Evolutionary conservation across 1,284 basidiomycete species (phyloP).

Genomic region (Cerrena zonata): DNA sequence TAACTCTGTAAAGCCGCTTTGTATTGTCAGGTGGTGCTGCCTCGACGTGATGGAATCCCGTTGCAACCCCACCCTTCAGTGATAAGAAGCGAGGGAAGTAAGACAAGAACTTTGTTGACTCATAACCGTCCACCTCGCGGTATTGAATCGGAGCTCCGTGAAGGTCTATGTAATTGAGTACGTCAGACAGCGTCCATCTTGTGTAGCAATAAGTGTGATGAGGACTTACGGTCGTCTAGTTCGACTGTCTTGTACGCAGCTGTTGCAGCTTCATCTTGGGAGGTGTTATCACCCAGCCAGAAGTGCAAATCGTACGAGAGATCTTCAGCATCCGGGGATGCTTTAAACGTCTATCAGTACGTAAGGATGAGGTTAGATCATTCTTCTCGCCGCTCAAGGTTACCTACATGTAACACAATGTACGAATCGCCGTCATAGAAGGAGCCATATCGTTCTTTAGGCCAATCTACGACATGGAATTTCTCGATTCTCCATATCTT

Average conservation of each 20-base stretch:
- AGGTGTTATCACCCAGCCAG: constrained; percentile 57
- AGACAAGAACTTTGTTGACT: constrained; percentile 53
- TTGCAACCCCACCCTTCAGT: constrained; percentile 51
- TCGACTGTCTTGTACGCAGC: constrained; percentile 67
- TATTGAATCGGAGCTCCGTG: constrained; percentile 53
- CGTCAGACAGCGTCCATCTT: background rate
- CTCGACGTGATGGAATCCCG: constrained; percentile 57
- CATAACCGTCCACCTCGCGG: constrained; percentile 54
- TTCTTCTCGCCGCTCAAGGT: background rate
- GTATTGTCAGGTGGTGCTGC: constrained; percentile 39
- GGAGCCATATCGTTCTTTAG: constrained; percentile 42
- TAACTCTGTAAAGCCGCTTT: constrained; percentile 45
- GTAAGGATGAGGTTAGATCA: background rate
- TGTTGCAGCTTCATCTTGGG: constrained; percentile 59
- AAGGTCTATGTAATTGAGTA: constrained; percentile 34
- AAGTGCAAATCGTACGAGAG: constrained; percentile 60
- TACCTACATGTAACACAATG: constrained; percentile 53
- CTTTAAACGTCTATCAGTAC: constrained; percentile 52
- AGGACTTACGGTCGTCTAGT: constrained; percentile 53
- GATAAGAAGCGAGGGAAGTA: constrained; percentile 52
- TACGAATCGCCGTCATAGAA: constrained; percentile 66
- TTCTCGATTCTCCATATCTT: constrained; percentile 58
- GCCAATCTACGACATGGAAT: constrained; percentile 51
- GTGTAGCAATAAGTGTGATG: background rate
- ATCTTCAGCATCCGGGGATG: constrained; percentile 38